These are phyloP conservation scores for Fraxinus xanthoxyloides DNA, from an alignment of 305 asterid genomes.

Conservation along the genomic window DNA sequence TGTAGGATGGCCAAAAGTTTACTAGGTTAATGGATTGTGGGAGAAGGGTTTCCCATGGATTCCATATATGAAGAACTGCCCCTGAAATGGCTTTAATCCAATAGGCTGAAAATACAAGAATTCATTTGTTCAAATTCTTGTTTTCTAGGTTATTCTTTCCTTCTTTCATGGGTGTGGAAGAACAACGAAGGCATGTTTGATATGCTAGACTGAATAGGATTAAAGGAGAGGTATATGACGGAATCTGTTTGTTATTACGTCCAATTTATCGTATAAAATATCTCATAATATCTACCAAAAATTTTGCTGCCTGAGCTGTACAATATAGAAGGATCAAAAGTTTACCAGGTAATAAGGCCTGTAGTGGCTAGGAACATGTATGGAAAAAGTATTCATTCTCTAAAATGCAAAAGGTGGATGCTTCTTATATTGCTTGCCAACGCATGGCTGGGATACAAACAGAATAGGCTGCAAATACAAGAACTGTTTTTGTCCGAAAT, in stretches of 20 bases:
- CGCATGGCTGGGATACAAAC: not conserved
- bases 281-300: not conserved
- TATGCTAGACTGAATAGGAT: not conserved
- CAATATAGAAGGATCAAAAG: not conserved
- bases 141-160: not conserved
- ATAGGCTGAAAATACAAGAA: not conserved
- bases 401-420: not conserved
- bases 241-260: not conserved
- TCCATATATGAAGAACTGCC: not conserved
- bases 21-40: not conserved
- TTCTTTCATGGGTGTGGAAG: not conserved
- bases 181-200: not conserved
- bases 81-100: not conserved
- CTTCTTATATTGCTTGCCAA: not conserved
- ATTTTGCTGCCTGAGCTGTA: not conserved
- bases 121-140: not conserved
- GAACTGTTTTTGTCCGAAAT: not conserved
- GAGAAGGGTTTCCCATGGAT: not conserved
- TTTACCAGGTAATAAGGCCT: not conserved
- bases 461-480: not conserved
- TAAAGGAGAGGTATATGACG: not conserved
- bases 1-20: not conserved
- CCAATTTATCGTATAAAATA: not conserved
- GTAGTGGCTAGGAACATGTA: not conserved
- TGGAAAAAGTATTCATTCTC: not conserved